A percentile compares a stretch with the other conserved stretches of the same genome.
Conservation (phyloP, 148 eudicot species). For the Spergularia bocconei region DNA sequence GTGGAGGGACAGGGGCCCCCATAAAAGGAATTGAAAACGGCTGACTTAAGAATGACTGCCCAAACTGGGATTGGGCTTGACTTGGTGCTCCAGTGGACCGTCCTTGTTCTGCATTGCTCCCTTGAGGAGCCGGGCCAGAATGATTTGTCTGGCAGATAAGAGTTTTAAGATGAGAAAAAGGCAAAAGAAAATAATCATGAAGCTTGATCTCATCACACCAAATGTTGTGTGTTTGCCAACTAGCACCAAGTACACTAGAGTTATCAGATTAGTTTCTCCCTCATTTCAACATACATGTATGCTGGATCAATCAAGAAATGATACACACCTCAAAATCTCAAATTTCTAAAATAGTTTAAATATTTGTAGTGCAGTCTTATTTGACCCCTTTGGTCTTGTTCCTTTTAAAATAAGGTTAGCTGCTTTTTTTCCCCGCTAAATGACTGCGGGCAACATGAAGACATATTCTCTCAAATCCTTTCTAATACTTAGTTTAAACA, state of each 20-base stretch:
- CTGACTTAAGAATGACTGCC: conserved; percentile 50
- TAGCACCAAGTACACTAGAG: background rate
- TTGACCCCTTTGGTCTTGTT: background rate
- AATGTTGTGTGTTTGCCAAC: background rate
- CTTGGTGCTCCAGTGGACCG: conserved; percentile 39
- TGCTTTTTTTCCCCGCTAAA: background rate
- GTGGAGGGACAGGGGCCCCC: conserved; percentile 62
- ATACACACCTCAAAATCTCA: background rate
- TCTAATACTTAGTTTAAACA: background rate
- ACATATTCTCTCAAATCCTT: background rate
- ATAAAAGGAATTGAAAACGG: conserved; percentile 53
- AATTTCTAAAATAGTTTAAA: background rate
- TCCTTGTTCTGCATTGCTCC: conserved; percentile 43
- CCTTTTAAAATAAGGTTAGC: background rate
- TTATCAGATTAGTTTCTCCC: background rate
- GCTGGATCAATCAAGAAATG: background rate
- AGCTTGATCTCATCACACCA: background rate
- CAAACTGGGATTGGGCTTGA: conserved; percentile 51
- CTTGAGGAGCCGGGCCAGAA: conserved; percentile 45
- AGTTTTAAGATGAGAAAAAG: background rate
- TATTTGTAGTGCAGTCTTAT: background rate
- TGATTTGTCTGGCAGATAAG: conserved; percentile 30
- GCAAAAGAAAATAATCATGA: background rate
- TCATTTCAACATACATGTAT: background rate
- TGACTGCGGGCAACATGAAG: background rate